Percentiles rank a stretch among this genome's conserved stretches.
These are phyloP conservation scores for Pezicula neosporulosa DNA, from an alignment of 2,329 filamentous ascomycete species.

Conservation along the genomic window DNA sequence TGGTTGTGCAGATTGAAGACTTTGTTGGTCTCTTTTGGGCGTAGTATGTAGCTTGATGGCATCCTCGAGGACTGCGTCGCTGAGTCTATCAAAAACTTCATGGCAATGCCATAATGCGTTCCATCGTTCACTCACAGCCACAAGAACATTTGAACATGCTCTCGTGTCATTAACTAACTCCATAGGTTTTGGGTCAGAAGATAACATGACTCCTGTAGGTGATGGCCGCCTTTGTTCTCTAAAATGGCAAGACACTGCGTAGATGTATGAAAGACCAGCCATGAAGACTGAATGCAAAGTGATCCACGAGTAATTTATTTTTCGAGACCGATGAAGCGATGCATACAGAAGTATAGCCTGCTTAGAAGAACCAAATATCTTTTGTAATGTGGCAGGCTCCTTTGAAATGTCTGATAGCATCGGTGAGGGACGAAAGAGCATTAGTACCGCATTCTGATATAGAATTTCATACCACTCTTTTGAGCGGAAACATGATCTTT, in stretches of 20 bases:
- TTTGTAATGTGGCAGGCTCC: slow-evolving; percentile 28
- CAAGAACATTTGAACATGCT: slow-evolving; percentile 40
- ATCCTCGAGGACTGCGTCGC: slow-evolving; percentile 38
- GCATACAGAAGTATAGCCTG: slow-evolving; percentile 40
- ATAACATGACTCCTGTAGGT: slow-evolving; percentile 18
- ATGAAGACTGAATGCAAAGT: slow-evolving; percentile 46
- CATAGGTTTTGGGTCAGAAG: slow-evolving; percentile 33
- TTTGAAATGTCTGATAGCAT: slow-evolving; percentile 23
- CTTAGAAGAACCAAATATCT: slow-evolving; percentile 35
- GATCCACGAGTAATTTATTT: slow-evolving; percentile 47
- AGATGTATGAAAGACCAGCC: slow-evolving; percentile 41
- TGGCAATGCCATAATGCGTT: slow-evolving; percentile 35
- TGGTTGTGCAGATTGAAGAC: no score
- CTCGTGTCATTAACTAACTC: slow-evolving; percentile 40
- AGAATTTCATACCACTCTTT: slow-evolving; percentile 39
- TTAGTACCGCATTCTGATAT: slow-evolving; percentile 39
- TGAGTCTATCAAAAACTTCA: slow-evolving; percentile 39
- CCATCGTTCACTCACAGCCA: slow-evolving; percentile 41
- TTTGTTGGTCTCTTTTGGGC: slow-evolving; percentile 4
- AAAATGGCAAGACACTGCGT: slow-evolving; percentile 37
- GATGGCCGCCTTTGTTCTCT: slow-evolving; percentile 23
- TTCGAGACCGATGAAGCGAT: slow-evolving; percentile 38
- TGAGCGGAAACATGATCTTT: slow-evolving; percentile 36
- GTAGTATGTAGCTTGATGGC: slow-evolving; percentile 29
- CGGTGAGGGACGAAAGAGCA: slow-evolving; percentile 39